These are phyloP conservation scores for Trichomonas gallinae DNA, from an alignment of 208 protist genomes.

Conservation along the genomic window DNA sequence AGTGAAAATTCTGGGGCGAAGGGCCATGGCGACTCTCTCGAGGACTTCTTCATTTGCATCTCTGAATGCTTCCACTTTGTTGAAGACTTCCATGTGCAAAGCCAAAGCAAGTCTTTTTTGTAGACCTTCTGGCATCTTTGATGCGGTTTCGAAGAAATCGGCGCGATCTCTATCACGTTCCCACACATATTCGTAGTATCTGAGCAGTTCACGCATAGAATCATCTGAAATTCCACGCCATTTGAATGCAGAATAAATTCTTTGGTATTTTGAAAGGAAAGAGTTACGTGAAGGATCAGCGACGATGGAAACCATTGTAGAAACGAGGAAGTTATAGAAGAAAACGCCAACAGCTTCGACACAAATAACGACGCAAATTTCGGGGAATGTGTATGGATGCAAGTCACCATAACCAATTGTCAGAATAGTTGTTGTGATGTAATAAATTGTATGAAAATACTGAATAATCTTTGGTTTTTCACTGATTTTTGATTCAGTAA, in stretches of 20 bases:
- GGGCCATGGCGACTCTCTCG: background rate
- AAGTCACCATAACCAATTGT: constrained; percentile 15
- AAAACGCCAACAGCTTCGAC: background rate
- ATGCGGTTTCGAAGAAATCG: background rate
- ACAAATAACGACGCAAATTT: background rate
- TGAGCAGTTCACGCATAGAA: background rate
- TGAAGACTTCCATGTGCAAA: background rate
- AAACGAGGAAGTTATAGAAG: background rate
- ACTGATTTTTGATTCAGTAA: background rate
- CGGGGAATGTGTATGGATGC: background rate
- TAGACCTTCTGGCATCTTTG: background rate
- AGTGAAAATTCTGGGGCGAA: background rate
- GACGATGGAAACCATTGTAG: background rate
- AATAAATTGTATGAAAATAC: background rate
- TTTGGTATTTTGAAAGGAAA: background rate
- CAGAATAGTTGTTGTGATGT: background rate
- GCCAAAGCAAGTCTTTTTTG: background rate
- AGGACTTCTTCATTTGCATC: background rate
- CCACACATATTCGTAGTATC: constrained; percentile 11
- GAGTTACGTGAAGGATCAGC: background rate
- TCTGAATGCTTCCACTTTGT: background rate
- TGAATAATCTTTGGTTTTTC: background rate
- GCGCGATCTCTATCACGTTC: background rate
- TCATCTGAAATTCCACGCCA: background rate
- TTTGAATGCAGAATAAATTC: background rate